Conservation (phyloP, 2,329 filamentous ascomycete species). For the Fusarium fujikuroi region DNA sequence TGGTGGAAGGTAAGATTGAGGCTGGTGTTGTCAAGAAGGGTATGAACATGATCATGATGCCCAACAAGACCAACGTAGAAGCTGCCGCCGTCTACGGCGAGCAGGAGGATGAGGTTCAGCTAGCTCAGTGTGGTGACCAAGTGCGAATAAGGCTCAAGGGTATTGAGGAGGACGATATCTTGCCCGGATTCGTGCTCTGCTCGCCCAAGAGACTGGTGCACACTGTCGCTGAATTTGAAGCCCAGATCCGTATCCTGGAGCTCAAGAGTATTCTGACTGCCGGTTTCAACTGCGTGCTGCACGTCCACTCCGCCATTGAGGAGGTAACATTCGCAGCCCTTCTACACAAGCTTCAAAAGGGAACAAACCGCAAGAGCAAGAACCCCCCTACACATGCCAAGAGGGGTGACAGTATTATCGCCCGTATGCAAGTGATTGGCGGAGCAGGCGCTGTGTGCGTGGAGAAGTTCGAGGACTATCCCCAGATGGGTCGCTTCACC, state of each 20-base stretch:
- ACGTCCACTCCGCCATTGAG: conserved; percentile 97
- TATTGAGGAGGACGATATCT: conserved; percentile 96
- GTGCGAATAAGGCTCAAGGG: conserved; percentile 91
- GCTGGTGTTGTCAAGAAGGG: conserved; percentile 94
- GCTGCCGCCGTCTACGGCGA: conserved; percentile 92
- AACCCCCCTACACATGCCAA: conserved; percentile 90
- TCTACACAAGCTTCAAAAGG: conserved; percentile 94
- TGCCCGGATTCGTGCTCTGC: conserved; percentile 95
- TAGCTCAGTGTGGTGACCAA: conserved; percentile 92
- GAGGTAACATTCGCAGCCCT: conserved; percentile 92
- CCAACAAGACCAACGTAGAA: conserved; percentile 83
- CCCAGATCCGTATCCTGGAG: conserved; percentile 94
- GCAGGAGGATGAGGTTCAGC: conserved; percentile 88
- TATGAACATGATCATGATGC: conserved; percentile 91
- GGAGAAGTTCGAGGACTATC: conserved; percentile 94
- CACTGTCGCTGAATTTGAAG: conserved; percentile 89
- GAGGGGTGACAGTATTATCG: conserved; percentile 85
- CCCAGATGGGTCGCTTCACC: conserved; percentile 91
- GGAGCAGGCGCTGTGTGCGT: conserved; percentile 89
- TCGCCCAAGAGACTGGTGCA: conserved; percentile 94
- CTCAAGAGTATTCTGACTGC: conserved; percentile 93
- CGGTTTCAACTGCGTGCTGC: conserved; percentile 97
- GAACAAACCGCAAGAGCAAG: conserved; percentile 93
- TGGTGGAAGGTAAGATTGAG: conserved; percentile 98
- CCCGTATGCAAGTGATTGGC: conserved; percentile 86